phyloP scores from a whole-genome alignment of 148 eudicot species.

The Pharnaceum exiguum region DNA sequence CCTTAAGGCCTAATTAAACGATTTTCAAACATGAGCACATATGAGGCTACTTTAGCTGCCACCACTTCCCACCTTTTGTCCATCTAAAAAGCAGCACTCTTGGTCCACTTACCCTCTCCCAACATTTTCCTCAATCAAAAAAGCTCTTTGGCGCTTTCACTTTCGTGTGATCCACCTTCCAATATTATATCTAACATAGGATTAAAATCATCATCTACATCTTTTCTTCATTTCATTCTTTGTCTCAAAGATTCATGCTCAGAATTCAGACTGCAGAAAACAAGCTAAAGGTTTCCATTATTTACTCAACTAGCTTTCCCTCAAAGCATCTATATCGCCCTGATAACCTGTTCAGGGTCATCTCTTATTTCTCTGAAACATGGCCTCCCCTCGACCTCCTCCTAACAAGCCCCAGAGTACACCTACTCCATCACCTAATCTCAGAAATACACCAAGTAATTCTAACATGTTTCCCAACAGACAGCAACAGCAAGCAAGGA shows the following conservation, averaged over 20 bases:
- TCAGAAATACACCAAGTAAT: slow-evolving; percentile 12
- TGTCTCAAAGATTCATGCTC: neutral
- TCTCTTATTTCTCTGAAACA: slow-evolving; percentile 10
- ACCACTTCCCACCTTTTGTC: slow-evolving; percentile 30
- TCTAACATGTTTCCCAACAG: slow-evolving; percentile 18
- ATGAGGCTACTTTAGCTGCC: slow-evolving; percentile 18
- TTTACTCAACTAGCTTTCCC: neutral
- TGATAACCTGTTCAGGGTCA: neutral
- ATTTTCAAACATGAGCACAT: slow-evolving; percentile 29
- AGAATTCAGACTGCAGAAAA: neutral
- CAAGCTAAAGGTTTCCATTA: neutral
- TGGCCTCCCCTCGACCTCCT: slow-evolving; percentile 27
- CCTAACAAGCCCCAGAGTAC: slow-evolving; percentile 14
- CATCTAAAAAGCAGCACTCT: slow-evolving; percentile 33
- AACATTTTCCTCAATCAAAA: slow-evolving; percentile 22
- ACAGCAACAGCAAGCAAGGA: slow-evolving; percentile 23
- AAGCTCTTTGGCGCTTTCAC: slow-evolving; percentile 22
- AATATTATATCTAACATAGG: slow-evolving; percentile 5
- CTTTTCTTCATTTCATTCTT: slow-evolving; percentile 10
- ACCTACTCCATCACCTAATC: slow-evolving; percentile 12
- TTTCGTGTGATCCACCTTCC: slow-evolving; percentile 18
- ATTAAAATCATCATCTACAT: neutral
- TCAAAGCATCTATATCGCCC: neutral
- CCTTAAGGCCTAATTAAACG: slow-evolving; percentile 32
- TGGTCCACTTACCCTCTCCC: slow-evolving; percentile 32